Base-by-base conservation (phyloP, 495 filamentous ascomycete genomes). In the Xylaria acuta region DNA sequence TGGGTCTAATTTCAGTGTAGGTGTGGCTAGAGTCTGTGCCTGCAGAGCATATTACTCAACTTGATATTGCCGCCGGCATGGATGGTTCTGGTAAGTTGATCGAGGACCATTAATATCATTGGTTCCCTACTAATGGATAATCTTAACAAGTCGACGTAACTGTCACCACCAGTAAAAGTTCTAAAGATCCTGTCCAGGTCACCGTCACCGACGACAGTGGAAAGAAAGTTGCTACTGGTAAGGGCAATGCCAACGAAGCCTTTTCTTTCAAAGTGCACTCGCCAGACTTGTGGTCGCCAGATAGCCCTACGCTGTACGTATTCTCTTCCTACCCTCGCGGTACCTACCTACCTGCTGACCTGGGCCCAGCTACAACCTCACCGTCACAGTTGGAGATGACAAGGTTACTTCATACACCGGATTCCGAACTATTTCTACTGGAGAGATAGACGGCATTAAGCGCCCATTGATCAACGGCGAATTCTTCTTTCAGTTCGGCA, bases 11-110 rank as follows among this genome's bases (percentile, higher is more conserved):
- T 34, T 69, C 5, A 27, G 25, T 25, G 7, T 27, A 79, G 77
- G 77, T 92, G 1, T 92, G 90, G 90, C 80, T 92, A 1, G 90
- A 92, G 74, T 80, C 86, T 18, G 89, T 86, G 0, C 89, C 89
- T 0, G 69, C 79, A 1, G 84, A 85, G 65, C 81, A 90, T 75
- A 86, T 92, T 64, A 85, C 84, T 0, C 76, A 83, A 34, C 79
- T 92, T 25, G 86, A 91, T 49, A 62, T 92, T 1, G 75, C 82
- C 4, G 89, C 85, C 8, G 85, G 87, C 72, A 90, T 89, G 87
- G 62, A 90, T 22, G 90, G 90, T 34, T 75, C 84, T 75, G 85
- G 89, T 90, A 76, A 77, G 81, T 64, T 41, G n/a, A 56, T 5
- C 16, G 11, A 56, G 12, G 20, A 22, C 45, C 18, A n/a, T 5